These are phyloP conservation scores for Yarrowia yakushimensis DNA, from an alignment of 805 yeast species.

Conservation along the genomic window DNA sequence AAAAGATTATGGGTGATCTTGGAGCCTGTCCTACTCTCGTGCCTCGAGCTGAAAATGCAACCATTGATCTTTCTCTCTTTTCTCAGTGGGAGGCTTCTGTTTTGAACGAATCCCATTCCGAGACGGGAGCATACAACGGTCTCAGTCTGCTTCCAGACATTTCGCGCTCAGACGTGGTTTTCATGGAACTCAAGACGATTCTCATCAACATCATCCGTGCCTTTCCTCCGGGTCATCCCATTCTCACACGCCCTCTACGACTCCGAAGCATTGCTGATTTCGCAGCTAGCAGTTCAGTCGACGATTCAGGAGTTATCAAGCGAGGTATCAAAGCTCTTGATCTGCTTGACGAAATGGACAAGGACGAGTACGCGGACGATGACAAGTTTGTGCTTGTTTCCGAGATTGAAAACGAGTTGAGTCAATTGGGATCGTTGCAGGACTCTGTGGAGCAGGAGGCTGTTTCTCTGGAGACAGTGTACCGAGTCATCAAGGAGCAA, in stretches of 20 bases:
- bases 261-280: conserved; percentile 35
- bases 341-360: conserved; percentile 34
- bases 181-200: conserved; percentile 39
- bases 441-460: conserved; percentile 37
- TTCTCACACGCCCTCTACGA: conserved; percentile 33
- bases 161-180: conserved; percentile 36
- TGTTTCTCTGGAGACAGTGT: conserved; percentile 36
- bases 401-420: conserved; percentile 39
- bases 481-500: conserved; percentile 37
- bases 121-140: conserved; percentile 26
- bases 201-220: conserved; percentile 40
- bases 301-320: conserved; percentile 35
- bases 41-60: conserved; percentile 35
- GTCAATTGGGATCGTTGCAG: conserved; percentile 37
- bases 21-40: conserved; percentile 37
- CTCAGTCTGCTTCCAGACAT: conserved; percentile 29
- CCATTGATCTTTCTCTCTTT: conserved; percentile 36
- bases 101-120: conserved; percentile 30
- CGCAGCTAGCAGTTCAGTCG: conserved; percentile 33
- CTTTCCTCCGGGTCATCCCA: conserved; percentile 34
- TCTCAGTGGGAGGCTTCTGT: conserved; percentile 38
- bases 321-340: conserved; percentile 38
- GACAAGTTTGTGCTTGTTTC: conserved; percentile 34
- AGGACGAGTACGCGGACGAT: conserved; percentile 28
- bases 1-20: conserved; percentile 34